Evolutionary conservation across 352 stramenopile genomes (phyloP), one percentile per base, ranked within the genome.

Genomic region (Pythium chondricola): DNA sequence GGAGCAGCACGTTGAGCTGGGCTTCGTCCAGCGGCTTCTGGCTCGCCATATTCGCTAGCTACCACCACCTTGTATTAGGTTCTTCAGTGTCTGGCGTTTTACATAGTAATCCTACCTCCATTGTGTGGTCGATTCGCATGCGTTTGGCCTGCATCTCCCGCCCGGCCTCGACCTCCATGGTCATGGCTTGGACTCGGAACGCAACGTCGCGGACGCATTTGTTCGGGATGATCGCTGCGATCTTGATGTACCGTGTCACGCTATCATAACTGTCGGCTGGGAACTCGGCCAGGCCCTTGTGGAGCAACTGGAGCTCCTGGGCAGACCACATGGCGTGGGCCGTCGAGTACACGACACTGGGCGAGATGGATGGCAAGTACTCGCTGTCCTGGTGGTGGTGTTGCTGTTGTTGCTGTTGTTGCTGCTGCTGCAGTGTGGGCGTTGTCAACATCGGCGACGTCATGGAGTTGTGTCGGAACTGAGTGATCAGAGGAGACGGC

Each of bases 241-340:
- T 80, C 53, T 88, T 88, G 62, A 89, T 86, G 63, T 87, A 92
- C 8, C 77, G 71, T n/a, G 80, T 92, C 41, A 89, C 72, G 44
- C 85, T 87, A 50, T 89, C 77, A 53, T 76, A 85, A 24, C 76
- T 50, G 37, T 84, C 69, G 33, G 55, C 49, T 1, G 73, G 69
- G 56, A 81, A 92, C 30, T 77, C 65, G 0, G 53, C 48, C 41
- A 92, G 64, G 6, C 71, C 77, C 26, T 65, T 45, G 35, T 83
- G 74, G 24, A 91, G 61, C 18, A 69, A 61, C 43, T 91, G 76
- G 24, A 88, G 65, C 47, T 91, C 80, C 26, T 86, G 71, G 0
- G 61, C 24, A 6, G 70, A 65, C 80, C 80, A 91, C 10, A 63
- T 45, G 0, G 80, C 55, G 43, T 84, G 63, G 1, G 66, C 55